These are phyloP conservation scores for Maudiozyma humilis DNA, from an alignment of 1,139 yeast genomes.

Conservation along the genomic window DNA sequence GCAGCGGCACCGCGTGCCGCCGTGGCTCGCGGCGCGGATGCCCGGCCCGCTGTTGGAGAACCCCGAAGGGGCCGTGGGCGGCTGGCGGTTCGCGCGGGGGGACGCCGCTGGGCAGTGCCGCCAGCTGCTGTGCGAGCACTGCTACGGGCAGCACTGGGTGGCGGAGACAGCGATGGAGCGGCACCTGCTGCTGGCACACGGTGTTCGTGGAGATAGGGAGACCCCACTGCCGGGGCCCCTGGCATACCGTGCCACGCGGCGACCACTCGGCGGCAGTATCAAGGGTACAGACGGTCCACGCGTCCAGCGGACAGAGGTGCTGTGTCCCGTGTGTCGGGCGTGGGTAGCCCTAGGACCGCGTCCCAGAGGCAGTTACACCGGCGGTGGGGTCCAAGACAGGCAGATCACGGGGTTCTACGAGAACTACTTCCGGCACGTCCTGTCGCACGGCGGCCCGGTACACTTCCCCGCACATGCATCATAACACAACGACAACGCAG, in stretches of 20 bases:
- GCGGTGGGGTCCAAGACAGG: too few relatives aligned
- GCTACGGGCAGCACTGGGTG: background rate
- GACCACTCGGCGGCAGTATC: too few relatives aligned
- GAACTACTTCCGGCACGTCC: slow-evolving; percentile 14
- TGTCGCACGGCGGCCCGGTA: background rate
- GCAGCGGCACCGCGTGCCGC: background rate
- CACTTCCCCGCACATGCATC: background rate
- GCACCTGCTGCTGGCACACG: background rate
- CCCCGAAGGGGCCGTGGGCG: too few relatives aligned
- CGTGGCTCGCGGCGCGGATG: background rate
- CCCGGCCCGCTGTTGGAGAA: too few relatives aligned
- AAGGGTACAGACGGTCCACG: too few relatives aligned
- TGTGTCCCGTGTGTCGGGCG: slow-evolving; percentile 13
- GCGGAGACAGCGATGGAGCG: background rate
- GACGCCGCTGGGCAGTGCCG: too few relatives aligned
- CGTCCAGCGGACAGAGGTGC: slow-evolving; percentile 15
- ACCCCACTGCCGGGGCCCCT: too few relatives aligned
- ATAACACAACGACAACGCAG: too few relatives aligned
- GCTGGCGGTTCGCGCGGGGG: too few relatives aligned
- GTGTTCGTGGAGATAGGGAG: slow-evolving; percentile 7
- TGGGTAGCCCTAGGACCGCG: slow-evolving; percentile 20
- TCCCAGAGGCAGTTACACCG: too few relatives aligned
- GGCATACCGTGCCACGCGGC: too few relatives aligned
- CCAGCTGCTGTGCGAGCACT: background rate
- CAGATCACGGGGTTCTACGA: slow-evolving; percentile 14